Percentiles rank a stretch among this genome's conserved stretches.
Evolutionary conservation across 106 monocot species (phyloP).

Genomic region (Vanilla planifolia): DNA sequence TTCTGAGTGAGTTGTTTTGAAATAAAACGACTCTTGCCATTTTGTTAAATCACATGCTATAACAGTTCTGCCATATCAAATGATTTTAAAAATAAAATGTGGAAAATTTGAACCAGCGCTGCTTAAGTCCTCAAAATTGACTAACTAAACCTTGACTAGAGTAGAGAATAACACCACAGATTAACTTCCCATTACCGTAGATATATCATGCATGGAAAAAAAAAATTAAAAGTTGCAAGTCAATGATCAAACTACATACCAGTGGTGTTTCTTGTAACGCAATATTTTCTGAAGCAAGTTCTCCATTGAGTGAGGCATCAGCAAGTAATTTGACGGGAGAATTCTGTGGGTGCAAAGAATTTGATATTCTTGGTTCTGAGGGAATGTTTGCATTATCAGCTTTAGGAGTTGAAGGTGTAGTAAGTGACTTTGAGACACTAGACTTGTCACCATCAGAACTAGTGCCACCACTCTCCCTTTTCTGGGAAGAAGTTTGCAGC

Average conservation of each 20-base stretch:
- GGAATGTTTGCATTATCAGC: constrained; percentile 47
- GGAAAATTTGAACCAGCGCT: no score
- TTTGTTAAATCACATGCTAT: no score
- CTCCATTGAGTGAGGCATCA: constrained; percentile 31
- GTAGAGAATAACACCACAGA: no score
- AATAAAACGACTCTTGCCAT: no score
- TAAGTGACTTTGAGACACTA: constrained; percentile 74
- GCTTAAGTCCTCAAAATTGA: no score
- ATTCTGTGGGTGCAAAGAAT: constrained; percentile 39
- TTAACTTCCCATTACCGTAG: no score
- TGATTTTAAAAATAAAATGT: no score
- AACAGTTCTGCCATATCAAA: no score
- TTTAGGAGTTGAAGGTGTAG: constrained; percentile 72
- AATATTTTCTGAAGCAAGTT: constrained; percentile 28
- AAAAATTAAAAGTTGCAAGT: no score
- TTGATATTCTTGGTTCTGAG: constrained; percentile 47
- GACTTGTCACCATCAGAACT: constrained; percentile 86
- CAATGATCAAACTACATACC: constrained; percentile 50
- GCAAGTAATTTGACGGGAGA: constrained; percentile 25
- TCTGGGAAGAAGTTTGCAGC: constrained; percentile 30
- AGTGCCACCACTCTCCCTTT: constrained; percentile 56
- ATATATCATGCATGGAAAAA: no score
- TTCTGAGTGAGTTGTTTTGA: no score
- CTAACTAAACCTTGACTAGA: no score
- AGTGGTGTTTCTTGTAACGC: constrained; percentile 59